Evolutionary conservation across 495 filamentous ascomycete genomes (phyloP), one percentile per base, ranked within the genome.

Genomic region (Aspergillus conjunctus): DNA sequence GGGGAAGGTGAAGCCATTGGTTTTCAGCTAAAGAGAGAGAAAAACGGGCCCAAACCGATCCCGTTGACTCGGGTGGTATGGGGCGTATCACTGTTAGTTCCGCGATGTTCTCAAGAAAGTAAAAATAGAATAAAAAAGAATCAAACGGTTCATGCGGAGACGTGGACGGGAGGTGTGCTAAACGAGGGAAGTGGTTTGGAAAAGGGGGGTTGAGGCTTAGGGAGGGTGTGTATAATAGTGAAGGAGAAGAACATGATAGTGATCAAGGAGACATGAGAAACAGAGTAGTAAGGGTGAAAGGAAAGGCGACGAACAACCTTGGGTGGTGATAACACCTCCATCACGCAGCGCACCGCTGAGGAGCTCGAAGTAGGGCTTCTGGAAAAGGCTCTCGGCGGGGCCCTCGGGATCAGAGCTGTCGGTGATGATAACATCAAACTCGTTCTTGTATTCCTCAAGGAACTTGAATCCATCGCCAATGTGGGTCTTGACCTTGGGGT

Each of bases 361-460:
- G 41, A 98, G 87, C 81, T 98, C 84, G 73, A 98, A 99, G 85
- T 98, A 99, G 51, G 93, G 88, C 83, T 97, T 97, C 86, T 98
- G 86, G 88, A 99, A 99, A 55, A 99, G 84, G 58, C 81, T 84
- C 85, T 97, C 93, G 60, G 94, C 94, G 26, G 94, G 94, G 56
- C 94, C 94, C 76, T 98, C 95, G 32, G 94, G 94, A 75, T 99
- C 94, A 41, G 90, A 94, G 58, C 91, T 96, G 77, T 99, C 94
- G 58, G 94, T 99, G 82, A 99, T 99, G 81, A 99, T 99, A 67
- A 99, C 91, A 73, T 99, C 94, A 71, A 97, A 99, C 68, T 89
- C 86, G 81, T 97, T 92, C 85, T 93, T 91, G 78, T 88, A 88
- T 66, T 92, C 85, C 74, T 89, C 86, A 54, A 99, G 83, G 81